Base-by-base conservation (phyloP, 176 grass and related monocot species). In the Dendrocalamus sinicus region DNA sequence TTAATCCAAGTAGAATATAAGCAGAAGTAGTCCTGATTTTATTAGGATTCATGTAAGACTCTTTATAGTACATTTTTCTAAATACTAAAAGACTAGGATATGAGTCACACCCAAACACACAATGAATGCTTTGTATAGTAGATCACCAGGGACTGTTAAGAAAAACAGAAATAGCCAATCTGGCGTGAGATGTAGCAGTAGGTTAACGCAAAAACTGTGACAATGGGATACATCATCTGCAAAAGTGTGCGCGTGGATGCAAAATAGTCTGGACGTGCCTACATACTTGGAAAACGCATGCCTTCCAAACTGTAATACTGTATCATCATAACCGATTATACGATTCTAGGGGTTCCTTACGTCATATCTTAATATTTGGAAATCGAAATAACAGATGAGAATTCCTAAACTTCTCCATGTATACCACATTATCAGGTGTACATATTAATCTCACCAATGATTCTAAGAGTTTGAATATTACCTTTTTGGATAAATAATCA, bases 401-500 rank as follows among this genome's bases (percentile, higher is more conserved):
- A 78, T 46, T n/a, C 39, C 10, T 48, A 79, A 57, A 40, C 20
- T 68, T 87, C 70, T 74, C 48, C 48, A 50, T 6, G 6, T 54
- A 39, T 37, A 26, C 50, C 46, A 58, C 16, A 15, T 55, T 45
- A 47, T 28, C 12, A 79, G 23, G 30, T 74, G 12, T 67, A 44
- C 58, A 39, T 44, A 66, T 63, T 37, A 67, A 9, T 1, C 9
- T 1, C 40, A 40, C 14, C 50, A 41, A 44, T 58, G 28, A 60
- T 78, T 78, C 65, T 15, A 70, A 62, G 52, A 4, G 5, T 40
- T 58, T 4, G 83, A 90, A 82, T 30, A 72, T 79, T 92, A 95
- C 90, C 90, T 86, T 94, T 76, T 94, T 62, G 6, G 81, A 84
- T 50, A 75, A 40, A 90, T 89, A 66, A 85, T 88, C 55, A 16